Conservation (phyloP, 192 early-diverging fungal genomes). For the Pilaira anomala region DNA sequence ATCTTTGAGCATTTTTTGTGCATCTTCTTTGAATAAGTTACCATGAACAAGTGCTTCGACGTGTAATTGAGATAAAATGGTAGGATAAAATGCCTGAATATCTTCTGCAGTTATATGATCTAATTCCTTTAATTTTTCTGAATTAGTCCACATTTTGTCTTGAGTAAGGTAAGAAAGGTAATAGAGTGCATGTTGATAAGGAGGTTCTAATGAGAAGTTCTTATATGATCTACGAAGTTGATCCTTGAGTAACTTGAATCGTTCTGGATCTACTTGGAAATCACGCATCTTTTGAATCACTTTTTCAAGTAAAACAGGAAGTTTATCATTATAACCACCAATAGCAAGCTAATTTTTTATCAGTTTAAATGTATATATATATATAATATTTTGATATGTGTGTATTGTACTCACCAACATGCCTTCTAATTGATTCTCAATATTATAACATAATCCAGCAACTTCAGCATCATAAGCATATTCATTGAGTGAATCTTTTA, state of each 20-base stretch:
- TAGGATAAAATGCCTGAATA: constrained; percentile 73
- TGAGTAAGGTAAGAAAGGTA: constrained; percentile 74
- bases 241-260: constrained; percentile 82
- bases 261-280: constrained; percentile 59
- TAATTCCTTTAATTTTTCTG: constrained; percentile 74
- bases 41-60: constrained; percentile 87
- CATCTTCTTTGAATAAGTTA: constrained; percentile 72
- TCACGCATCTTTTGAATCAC: constrained; percentile 66
- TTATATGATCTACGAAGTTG: constrained; percentile 65
- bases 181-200: constrained; percentile 76
- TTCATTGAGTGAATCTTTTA: constrained; percentile 84
- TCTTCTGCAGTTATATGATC: constrained; percentile 67
- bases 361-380: background rate
- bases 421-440: constrained; percentile 71
- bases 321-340: constrained; percentile 88
- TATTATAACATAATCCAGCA: constrained; percentile 77
- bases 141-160: constrained; percentile 73
- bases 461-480: constrained; percentile 88
- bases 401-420: constrained; percentile 38
- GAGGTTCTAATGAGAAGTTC: constrained; percentile 76
- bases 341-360: constrained; percentile 47
- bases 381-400: background rate
- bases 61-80: constrained; percentile 64
- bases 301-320: constrained; percentile 64
- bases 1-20: constrained; percentile 56